Conservation (phyloP, 139 green algal genomes). For the Ulvella scutata region DNA sequence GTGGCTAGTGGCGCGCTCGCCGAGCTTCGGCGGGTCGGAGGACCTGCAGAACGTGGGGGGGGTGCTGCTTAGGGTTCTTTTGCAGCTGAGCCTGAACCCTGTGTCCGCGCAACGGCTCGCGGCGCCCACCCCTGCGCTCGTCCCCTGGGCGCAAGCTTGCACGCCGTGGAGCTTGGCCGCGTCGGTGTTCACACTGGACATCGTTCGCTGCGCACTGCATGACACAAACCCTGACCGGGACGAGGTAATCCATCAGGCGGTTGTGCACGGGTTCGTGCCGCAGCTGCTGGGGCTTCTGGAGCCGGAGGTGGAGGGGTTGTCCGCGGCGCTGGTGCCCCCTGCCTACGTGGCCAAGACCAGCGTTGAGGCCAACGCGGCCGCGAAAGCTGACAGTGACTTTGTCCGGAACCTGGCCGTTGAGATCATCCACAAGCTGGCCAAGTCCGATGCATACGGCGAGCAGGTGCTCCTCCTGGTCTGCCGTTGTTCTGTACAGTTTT, state of each 20-base stretch:
- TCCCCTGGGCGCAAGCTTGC: background rate
- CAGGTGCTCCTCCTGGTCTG: no score
- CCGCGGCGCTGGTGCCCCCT: background rate
- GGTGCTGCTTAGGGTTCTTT: background rate
- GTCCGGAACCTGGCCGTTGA: background rate
- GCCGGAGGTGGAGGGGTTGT: background rate
- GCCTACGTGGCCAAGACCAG: background rate
- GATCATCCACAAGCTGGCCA: conserved; percentile 3
- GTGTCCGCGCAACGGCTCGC: background rate
- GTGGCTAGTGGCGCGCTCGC: background rate
- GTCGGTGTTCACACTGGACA: background rate
- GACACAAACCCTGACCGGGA: conserved; percentile 1
- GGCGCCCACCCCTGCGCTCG: background rate
- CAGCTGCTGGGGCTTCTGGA: conserved; percentile 1
- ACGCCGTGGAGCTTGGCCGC: background rate
- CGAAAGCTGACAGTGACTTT: background rate
- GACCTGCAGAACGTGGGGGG: background rate
- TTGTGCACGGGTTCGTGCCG: background rate
- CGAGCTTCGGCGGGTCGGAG: background rate
- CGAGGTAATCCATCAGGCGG: background rate
- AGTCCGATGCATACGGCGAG: background rate
- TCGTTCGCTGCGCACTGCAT: conserved; percentile 1
- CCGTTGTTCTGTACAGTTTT: no score
- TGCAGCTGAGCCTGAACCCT: background rate
- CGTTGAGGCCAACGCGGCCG: background rate